Evolutionary conservation across 495 filamentous ascomycete genomes (phyloP), one percentile per base, ranked within the genome.

Genomic region (Aspergillus cavernicola): DNA sequence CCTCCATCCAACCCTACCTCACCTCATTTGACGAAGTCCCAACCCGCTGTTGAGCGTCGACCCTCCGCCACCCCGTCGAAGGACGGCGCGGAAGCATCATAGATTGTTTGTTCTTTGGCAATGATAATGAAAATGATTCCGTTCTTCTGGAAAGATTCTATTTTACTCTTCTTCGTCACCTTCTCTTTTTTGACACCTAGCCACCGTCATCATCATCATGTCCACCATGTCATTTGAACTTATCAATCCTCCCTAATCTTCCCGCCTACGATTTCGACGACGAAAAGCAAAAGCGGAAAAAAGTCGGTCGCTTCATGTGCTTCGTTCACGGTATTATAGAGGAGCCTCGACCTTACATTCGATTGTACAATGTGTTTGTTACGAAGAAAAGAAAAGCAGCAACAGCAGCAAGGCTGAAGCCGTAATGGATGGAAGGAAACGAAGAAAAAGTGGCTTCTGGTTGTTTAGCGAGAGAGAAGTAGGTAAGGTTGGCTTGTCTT

Each of bases 1-100:
- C 80, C 82, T 35, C 79, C 82, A 13, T 84, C 81, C 26, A 72
- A 77, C 56, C 71, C 79, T 22, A 78, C 77, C 28, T 86, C 83
- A 23, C 83, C 83, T 39, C 69, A 75, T 41, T 66, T 75, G 38
- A 68, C 70, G 37, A 86, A 84, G 64, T 69, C 77, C 24, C 73
- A 74, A 59, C 79, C 74, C 37, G 74, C 78, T 15, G 58, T 64
- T 43, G 70, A 72, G 59, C 71, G 73, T 57, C 69, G 69, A 55
- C 71, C 70, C 52, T 73, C 76, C 31, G 78, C 79, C 63, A 74
- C 76, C 48, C 75, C 76, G 52, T 71, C 67, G 15, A 74, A 73
- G 64, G 71, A 71, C 57, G 72, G 68, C 53, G 70, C 72, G 58
- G 62, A 67, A 62, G 57, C 70, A 67, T 70, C 70, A 75, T 75